phyloP scores from a whole-genome alignment of 2,329 filamentous ascomycete genomes.

The Alternaria arbusti region DNA sequence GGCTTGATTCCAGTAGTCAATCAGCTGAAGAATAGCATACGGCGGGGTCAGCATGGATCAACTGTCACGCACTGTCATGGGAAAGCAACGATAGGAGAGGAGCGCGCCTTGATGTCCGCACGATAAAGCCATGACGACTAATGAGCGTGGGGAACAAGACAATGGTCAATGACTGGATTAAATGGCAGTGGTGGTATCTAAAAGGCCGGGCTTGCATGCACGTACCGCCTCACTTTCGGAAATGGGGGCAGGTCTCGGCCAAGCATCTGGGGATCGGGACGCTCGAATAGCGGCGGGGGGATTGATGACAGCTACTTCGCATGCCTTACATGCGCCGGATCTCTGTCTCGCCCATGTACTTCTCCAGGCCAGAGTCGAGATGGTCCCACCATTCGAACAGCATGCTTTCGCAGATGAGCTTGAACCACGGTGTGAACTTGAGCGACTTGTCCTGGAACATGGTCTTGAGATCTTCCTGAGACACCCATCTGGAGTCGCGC shows the following conservation, averaged over 20 bases:
- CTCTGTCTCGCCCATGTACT: slow-evolving; percentile 83
- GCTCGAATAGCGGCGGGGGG: not conserved
- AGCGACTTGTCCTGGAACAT: slow-evolving; percentile 83
- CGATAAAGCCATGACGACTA: slow-evolving; percentile 35
- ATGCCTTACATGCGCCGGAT: slow-evolving; percentile 78
- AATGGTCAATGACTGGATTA: slow-evolving; percentile 29
- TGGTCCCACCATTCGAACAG: slow-evolving; percentile 97
- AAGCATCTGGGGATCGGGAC: not conserved
- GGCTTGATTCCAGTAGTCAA: slow-evolving; percentile 6
- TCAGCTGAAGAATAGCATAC: slow-evolving; percentile 6
- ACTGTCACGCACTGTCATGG: slow-evolving; percentile 17
- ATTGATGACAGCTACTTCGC: not conserved
- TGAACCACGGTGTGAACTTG: slow-evolving; percentile 98
- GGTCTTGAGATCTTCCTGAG: slow-evolving; percentile 77
- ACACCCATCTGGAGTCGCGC: slow-evolving; percentile 82
- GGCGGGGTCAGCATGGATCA: slow-evolving; percentile 15
- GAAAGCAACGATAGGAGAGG: slow-evolving; percentile 30
- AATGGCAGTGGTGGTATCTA: slow-evolving; percentile 37
- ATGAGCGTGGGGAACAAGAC: slow-evolving; percentile 29
- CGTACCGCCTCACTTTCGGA: slow-evolving; percentile 29
- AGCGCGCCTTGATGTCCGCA: slow-evolving; percentile 16
- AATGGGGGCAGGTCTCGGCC: slow-evolving; percentile 21
- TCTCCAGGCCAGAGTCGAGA: slow-evolving; percentile 79
- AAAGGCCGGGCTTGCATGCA: slow-evolving; percentile 27
- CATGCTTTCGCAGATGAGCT: slow-evolving; percentile 97